A percentile compares a stretch with the other conserved stretches of the same genome.
These are phyloP conservation scores for Chenopodium album DNA, from an alignment of 148 eudicot genomes.

Conservation along the genomic window DNA sequence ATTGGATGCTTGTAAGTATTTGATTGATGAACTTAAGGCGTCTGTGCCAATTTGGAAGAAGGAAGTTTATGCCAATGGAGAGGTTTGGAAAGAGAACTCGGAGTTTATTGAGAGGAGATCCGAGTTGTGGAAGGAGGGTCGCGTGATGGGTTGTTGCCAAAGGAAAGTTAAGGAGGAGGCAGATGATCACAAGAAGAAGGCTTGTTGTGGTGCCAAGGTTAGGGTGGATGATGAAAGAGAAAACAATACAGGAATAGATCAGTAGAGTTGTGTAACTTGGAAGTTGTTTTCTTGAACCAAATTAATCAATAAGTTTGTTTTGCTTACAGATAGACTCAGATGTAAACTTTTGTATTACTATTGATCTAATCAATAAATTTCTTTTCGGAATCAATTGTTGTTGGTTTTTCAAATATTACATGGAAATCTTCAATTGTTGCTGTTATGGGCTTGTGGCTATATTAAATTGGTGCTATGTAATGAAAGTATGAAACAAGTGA, in stretches of 20 bases:
- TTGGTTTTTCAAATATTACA: background rate
- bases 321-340: background rate
- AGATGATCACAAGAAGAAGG: constrained; percentile 27
- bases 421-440: background rate
- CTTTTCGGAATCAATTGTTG: background rate
- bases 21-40: constrained; percentile 90
- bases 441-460: background rate
- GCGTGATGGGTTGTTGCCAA: constrained; percentile 10
- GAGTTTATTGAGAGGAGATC: constrained; percentile 63
- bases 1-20: constrained; percentile 76
- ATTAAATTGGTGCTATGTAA: too few species aligned
- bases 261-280: background rate
- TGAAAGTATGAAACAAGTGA: background rate
- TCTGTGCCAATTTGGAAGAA: constrained; percentile 93
- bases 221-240: constrained; percentile 37
- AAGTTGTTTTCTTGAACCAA: background rate
- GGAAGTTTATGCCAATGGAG: constrained; percentile 85
- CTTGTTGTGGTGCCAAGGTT: constrained; percentile 49
- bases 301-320: background rate
- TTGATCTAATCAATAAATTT: constrained; percentile 9
- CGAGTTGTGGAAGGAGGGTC: constrained; percentile 36
- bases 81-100: constrained; percentile 89
- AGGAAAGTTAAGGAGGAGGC: constrained; percentile 29
- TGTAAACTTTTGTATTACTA: constrained; percentile 16
- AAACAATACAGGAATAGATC: background rate